These are phyloP conservation scores for Exobasidium cylindrosporum DNA, from an alignment of 1,284 basidiomycete species.

Conservation along the genomic window DNA sequence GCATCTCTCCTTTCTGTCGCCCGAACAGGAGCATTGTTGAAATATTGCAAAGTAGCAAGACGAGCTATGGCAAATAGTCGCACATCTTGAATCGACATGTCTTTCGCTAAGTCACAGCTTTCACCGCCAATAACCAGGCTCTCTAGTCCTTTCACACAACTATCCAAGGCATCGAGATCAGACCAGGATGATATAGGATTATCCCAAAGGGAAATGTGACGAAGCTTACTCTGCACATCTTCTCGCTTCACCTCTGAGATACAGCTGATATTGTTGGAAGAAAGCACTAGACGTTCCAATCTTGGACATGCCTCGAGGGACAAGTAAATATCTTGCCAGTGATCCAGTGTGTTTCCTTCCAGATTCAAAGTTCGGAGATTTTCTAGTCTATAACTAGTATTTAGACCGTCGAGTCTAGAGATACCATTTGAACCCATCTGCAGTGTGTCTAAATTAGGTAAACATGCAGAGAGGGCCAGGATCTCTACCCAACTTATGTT, in stretches of 20 bases:
- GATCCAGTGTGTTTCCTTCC: constrained; percentile 67
- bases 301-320: constrained; percentile 62
- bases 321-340: constrained; percentile 64
- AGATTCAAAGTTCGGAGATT: constrained; percentile 68
- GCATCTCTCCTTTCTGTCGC: constrained; percentile 74
- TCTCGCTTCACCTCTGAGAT: constrained; percentile 59
- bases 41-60: constrained; percentile 64
- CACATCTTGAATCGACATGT: constrained; percentile 3
- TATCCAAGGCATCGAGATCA: constrained; percentile 68
- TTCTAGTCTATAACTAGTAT: constrained; percentile 6
- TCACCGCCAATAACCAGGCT: constrained; percentile 13
- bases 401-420: background rate
- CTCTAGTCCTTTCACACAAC: constrained; percentile 63
- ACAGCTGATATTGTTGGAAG: constrained; percentile 64
- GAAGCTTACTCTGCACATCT: constrained; percentile 54
- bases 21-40: constrained; percentile 72
- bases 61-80: constrained; percentile 65
- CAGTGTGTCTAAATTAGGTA: constrained; percentile 66
- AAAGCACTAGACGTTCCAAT: constrained; percentile 67
- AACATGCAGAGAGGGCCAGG: constrained; percentile 34
- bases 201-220: constrained; percentile 66
- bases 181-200: constrained; percentile 68
- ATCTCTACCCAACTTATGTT: constrained; percentile 67
- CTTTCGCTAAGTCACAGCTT: background rate
- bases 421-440: constrained; percentile 77